These are phyloP conservation scores for Angomonas deanei DNA, from an alignment of 208 protist species.

Conservation along the genomic window DNA sequence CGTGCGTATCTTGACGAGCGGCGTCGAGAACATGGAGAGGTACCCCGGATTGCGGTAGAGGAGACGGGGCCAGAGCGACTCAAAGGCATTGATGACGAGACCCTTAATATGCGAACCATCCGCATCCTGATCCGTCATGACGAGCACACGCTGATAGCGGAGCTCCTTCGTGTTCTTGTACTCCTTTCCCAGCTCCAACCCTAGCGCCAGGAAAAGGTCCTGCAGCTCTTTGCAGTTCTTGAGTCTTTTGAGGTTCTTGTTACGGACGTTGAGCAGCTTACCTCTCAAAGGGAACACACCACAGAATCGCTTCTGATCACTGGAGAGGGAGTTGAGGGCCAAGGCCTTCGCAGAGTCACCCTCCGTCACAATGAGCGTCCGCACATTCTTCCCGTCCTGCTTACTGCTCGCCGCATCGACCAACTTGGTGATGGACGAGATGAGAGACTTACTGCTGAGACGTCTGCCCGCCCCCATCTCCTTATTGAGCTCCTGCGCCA, in stretches of 20 bases:
- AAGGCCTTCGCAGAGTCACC: conserved; percentile 98
- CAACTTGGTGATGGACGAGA: conserved; percentile 97
- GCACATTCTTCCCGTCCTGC: conserved; percentile 70
- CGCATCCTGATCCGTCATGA: conserved; percentile 99
- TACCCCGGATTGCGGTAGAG: conserved; percentile 86
- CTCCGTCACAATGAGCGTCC: conserved; percentile 98
- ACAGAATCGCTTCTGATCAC: conserved; percentile 94
- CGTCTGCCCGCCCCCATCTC: conserved; percentile 70
- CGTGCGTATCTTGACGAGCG: conserved; percentile 97
- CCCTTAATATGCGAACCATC: conserved; percentile 99
- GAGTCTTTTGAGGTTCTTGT: conserved; percentile 90
- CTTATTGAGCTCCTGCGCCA: conserved; percentile 74
- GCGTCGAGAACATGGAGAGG: conserved; percentile 98
- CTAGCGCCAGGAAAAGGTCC: conserved; percentile 82
- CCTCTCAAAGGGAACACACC: conserved; percentile 98
- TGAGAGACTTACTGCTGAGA: conserved; percentile 66
- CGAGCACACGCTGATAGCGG: conserved; percentile 99
- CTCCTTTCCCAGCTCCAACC: conserved; percentile 71
- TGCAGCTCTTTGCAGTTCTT: conserved; percentile 91
- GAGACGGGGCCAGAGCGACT: conserved; percentile 98
- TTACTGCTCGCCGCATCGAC: conserved; percentile 87
- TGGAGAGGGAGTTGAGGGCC: conserved; percentile 94
- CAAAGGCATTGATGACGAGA: conserved; percentile 99
- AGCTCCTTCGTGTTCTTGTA: conserved; percentile 80
- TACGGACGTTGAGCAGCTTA: conserved; percentile 97